phyloP scores from a whole-genome alignment of 78 protist genomes.

The Dictyostelium citrinum region DNA sequence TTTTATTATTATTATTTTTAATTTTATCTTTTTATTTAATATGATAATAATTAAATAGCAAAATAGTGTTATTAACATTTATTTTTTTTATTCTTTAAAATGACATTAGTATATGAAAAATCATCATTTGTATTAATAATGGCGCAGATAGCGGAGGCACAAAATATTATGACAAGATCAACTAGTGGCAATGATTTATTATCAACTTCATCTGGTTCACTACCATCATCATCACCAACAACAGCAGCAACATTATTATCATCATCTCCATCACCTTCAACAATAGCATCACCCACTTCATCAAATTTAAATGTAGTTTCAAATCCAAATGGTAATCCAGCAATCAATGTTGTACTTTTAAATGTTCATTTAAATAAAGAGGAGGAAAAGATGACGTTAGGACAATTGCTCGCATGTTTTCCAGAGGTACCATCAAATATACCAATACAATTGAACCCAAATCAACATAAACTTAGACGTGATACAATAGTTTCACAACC shows the following conservation, averaged over 20 bases:
- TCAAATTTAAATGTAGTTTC: neutral
- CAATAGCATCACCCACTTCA: neutral
- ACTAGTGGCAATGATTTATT: neutral
- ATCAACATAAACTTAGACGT: conserved; percentile 20
- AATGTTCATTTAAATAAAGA: neutral
- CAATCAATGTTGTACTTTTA: neutral
- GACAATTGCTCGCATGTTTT: conserved; percentile 42
- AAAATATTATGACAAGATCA: neutral
- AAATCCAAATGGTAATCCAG: neutral
- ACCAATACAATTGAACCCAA: neutral
- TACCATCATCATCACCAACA: neutral
- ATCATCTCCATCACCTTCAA: neutral
- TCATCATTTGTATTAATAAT: conserved; percentile 2
- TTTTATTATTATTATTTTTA: no score
- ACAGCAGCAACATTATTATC: neutral
- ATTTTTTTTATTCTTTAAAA: neutral
- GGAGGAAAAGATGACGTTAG: conserved; percentile 21
- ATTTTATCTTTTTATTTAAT: neutral
- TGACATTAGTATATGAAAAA: conserved; percentile 10
- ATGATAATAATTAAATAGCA: neutral
- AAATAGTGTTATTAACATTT: neutral
- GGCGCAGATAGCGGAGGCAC: conserved; percentile 1
- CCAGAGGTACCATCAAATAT: conserved; percentile 46
- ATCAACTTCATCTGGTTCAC: neutral
- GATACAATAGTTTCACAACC: conserved; percentile 42